These are phyloP conservation scores for Elsinoe australis DNA, from an alignment of 2,329 filamentous ascomycete species.

Conservation along the genomic window DNA sequence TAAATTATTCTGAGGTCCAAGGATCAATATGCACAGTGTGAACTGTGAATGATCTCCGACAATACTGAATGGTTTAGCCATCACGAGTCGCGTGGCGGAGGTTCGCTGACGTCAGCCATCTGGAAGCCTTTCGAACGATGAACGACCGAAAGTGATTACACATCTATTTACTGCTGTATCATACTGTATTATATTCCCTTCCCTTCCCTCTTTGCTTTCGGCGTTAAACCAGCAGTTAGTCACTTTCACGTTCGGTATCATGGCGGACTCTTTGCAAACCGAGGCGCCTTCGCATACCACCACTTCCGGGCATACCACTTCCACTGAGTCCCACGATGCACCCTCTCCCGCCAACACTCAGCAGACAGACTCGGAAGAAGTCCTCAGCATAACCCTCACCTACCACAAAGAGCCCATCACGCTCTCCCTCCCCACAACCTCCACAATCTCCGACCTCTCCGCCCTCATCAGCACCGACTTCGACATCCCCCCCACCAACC, in stretches of 20 bases:
- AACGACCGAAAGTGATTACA: slow-evolving; percentile 9
- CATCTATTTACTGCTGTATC: background rate
- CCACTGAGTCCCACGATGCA: no score
- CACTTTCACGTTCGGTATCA: no score
- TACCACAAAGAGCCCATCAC: slow-evolving; percentile 48
- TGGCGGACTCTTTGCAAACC: background rate
- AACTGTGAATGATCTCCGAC: no score
- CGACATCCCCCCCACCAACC: slow-evolving; percentile 54
- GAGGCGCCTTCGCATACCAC: no score
- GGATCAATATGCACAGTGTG: no score
- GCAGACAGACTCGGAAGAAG: slow-evolving; percentile 4
- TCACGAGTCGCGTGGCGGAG: background rate
- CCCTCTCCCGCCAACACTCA: no score
- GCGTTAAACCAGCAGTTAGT: background rate
- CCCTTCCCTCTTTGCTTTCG: background rate
- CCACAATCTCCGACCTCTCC: slow-evolving; percentile 53
- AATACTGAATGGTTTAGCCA: no score
- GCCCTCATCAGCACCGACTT: slow-evolving; percentile 49
- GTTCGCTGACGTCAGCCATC: slow-evolving; percentile 11
- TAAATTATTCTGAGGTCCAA: no score
- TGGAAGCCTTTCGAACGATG: slow-evolving; percentile 4
- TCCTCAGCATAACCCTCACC: slow-evolving; percentile 43
- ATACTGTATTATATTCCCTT: background rate
- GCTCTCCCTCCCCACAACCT: slow-evolving; percentile 39
- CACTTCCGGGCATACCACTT: no score